Evolutionary conservation across 2,329 filamentous ascomycete species (phyloP).

Genomic region (Blastomyces silverae): DNA sequence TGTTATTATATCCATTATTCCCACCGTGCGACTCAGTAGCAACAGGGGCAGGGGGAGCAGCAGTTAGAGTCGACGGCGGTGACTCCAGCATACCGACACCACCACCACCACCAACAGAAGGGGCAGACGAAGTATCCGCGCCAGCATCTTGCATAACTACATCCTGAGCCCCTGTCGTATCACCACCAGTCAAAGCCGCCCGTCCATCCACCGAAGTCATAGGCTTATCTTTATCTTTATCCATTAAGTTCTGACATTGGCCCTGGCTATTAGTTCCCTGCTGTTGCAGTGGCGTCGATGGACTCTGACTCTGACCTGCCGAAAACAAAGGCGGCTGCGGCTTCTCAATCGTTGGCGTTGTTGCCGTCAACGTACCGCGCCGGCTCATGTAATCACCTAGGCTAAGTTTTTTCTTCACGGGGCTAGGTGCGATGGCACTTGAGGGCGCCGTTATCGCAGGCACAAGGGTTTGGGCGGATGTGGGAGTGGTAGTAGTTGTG

Average conservation of each 20-base stretch:
- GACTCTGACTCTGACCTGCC: slow-evolving; percentile 24
- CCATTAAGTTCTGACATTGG: neutral
- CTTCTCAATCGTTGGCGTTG: slow-evolving; percentile 38
- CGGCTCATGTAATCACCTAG: slow-evolving; percentile 46
- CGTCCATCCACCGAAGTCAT: neutral
- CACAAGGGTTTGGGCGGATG: slow-evolving; percentile 22
- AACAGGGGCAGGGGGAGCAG: neutral
- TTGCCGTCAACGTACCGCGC: slow-evolving; percentile 34
- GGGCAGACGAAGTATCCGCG: neutral
- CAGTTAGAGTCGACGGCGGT: neutral
- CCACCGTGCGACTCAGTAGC: neutral
- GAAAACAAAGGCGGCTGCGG: slow-evolving; percentile 29
- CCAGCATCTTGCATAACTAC: slow-evolving; percentile 19
- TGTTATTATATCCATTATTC: neutral
- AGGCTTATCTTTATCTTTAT: neutral
- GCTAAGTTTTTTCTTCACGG: slow-evolving; percentile 47
- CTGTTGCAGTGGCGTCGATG: slow-evolving; percentile 20
- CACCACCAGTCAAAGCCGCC: neutral
- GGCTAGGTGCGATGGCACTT: slow-evolving; percentile 40
- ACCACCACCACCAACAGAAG: neutral
- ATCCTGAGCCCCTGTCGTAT: slow-evolving; percentile 12
- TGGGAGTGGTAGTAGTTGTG: neutral
- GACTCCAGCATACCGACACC: neutral
- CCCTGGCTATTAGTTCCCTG: neutral
- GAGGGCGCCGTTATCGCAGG: slow-evolving; percentile 23